Conservation (phyloP, 2,329 filamentous ascomycete genomes). For the Trichocomaceae sp. region DNA sequence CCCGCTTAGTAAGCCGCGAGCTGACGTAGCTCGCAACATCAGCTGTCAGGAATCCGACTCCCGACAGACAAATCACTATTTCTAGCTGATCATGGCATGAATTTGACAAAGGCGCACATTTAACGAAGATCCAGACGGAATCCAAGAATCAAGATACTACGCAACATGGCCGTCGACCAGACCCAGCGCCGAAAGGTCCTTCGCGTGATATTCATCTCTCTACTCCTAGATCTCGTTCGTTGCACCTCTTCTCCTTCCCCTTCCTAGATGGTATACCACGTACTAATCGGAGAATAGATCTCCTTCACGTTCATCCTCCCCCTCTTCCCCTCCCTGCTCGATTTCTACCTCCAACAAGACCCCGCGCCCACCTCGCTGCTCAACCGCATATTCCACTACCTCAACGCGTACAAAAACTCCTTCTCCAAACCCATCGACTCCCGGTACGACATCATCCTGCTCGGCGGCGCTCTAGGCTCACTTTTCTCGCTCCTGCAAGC, state of each 20-base stretch:
- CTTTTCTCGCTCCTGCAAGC: conserved; percentile 91
- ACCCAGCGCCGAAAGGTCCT: conserved; percentile 67
- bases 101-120: no score
- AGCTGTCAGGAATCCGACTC: no score
- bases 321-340: conserved; percentile 87
- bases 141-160: background rate
- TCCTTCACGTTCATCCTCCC: conserved; percentile 98
- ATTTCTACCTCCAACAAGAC: conserved; percentile 89
- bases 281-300: conserved; percentile 51
- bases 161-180: background rate
- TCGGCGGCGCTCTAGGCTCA: conserved; percentile 88
- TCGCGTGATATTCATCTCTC: conserved; percentile 78
- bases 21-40: no score
- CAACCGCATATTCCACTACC: conserved; percentile 67
- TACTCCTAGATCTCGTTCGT: conserved; percentile 80
- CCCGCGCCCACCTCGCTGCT: conserved; percentile 59
- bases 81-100: no score
- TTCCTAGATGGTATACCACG: no score
- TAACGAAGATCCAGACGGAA: no score
- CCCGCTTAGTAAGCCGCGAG: no score
- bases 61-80: no score
- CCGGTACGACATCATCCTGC: conserved; percentile 90
- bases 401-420: conserved; percentile 91
- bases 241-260: background rate
- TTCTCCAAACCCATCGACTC: conserved; percentile 92